Percentiles rank a stretch among this genome's conserved stretches.
Conservation (phyloP, 768 basidiomycete genomes). For the Gymnopilus dilepis region DNA sequence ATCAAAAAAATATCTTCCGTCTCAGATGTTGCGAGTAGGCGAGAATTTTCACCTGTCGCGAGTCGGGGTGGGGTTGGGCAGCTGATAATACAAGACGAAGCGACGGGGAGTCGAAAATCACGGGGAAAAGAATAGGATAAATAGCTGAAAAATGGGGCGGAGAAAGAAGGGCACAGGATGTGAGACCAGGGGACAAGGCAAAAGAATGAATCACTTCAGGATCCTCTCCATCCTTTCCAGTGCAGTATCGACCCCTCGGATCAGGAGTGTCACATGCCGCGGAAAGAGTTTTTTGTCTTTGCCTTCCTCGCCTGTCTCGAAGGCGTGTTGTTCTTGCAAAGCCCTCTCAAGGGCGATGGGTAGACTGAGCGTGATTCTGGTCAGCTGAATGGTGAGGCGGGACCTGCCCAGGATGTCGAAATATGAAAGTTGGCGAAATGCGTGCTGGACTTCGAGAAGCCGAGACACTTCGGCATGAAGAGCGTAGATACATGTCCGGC, state of each 20-base stretch:
- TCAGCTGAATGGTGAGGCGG: constrained; percentile 76
- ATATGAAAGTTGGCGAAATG: constrained; percentile 76
- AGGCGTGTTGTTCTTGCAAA: constrained; percentile 51
- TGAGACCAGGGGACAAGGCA: background rate
- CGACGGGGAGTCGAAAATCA: background rate
- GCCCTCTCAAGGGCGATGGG: constrained; percentile 78
- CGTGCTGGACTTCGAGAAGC: constrained; percentile 82
- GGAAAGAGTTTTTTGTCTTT: constrained; percentile 50
- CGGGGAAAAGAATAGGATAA: background rate
- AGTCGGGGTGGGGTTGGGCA: too few relatives aligned
- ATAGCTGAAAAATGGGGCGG: background rate
- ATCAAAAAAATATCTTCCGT: background rate
- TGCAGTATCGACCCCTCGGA: constrained; percentile 64
- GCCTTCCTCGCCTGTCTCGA: constrained; percentile 16
- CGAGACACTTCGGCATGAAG: constrained; percentile 75
- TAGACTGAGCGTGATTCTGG: constrained; percentile 75
- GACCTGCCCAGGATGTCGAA: constrained; percentile 79
- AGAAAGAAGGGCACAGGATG: background rate
- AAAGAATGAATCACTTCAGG: constrained; percentile 36
- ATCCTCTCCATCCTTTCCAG: constrained; percentile 72
- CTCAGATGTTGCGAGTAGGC: too few relatives aligned
- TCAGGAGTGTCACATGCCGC: constrained; percentile 59
- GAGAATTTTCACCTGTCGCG: too few relatives aligned
- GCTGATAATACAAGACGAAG: too few relatives aligned
- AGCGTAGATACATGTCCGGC: constrained; percentile 76